Percentiles rank a stretch among this genome's conserved stretches.
phyloP scores from a whole-genome alignment of 2,329 filamentous ascomycete species.

The Shiraia sp. region DNA sequence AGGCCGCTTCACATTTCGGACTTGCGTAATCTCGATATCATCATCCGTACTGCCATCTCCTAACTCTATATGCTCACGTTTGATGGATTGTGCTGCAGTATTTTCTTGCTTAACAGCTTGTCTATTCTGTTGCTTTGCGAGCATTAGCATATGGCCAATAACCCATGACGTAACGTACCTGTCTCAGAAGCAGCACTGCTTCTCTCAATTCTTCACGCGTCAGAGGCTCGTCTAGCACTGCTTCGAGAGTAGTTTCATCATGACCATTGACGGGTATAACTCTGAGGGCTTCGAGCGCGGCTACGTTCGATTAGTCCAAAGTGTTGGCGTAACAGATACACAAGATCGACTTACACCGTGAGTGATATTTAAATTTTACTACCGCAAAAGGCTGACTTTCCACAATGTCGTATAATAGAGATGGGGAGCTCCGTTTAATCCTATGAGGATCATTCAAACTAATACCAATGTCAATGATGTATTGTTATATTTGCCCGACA shows the following conservation, averaged over 20 bases:
- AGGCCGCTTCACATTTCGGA: conserved; percentile 4
- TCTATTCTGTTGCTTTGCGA: neutral
- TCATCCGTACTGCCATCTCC: conserved; percentile 1
- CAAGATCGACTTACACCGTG: conserved; percentile 4
- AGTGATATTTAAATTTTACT: conserved; percentile 13
- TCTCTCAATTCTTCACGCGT: conserved; percentile 5
- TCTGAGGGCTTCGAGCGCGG: conserved; percentile 3
- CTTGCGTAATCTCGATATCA: conserved; percentile 2
- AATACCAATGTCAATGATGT: neutral
- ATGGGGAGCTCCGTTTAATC: neutral
- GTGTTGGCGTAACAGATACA: neutral
- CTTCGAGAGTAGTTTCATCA: neutral
- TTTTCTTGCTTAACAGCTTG: conserved; percentile 1
- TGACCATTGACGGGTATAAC: neutral
- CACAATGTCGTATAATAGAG: neutral
- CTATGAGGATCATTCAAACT: conserved; percentile 1
- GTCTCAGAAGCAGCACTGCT: conserved; percentile 2
- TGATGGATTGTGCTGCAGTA: neutral
- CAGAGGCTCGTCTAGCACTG: conserved; percentile 1
- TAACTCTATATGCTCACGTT: conserved; percentile 2
- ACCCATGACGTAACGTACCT: conserved; percentile 1
- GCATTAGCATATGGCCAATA: neutral
- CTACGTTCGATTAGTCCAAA: neutral
- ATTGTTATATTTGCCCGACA: neutral
- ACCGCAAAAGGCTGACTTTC: conserved; percentile 5